Percentiles rank a stretch among this genome's conserved stretches.
These are phyloP conservation scores for Zoysia pacifica DNA, from an alignment of 176 grass and related monocot genomes.

Conservation along the genomic window DNA sequence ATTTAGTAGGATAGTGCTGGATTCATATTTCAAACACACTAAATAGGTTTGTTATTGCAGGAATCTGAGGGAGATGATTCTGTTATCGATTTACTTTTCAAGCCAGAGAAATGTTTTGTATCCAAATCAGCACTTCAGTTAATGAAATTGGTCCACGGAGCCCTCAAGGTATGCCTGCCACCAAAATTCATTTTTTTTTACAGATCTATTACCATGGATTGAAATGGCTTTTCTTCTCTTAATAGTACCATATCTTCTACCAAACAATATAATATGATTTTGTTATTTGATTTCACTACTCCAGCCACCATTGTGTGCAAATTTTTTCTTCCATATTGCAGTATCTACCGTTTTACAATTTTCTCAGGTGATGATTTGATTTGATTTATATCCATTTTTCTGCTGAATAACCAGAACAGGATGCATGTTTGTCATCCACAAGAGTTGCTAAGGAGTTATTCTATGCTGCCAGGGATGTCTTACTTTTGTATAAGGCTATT, in stretches of 20 bases:
- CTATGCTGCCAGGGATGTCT: slow-evolving; percentile 85
- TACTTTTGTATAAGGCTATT: slow-evolving; percentile 89
- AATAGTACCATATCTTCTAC: slow-evolving; percentile 2
- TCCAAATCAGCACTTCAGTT: slow-evolving; percentile 77
- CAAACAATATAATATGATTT: slow-evolving; percentile 8
- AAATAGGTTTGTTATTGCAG: slow-evolving; percentile 43
- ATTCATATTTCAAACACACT: slow-evolving; percentile 33
- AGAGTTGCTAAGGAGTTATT: slow-evolving; percentile 88
- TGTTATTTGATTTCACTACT: not conserved
- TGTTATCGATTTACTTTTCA: slow-evolving; percentile 85
- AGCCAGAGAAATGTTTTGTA: slow-evolving; percentile 67
- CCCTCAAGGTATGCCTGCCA: slow-evolving; percentile 72
- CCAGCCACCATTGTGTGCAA: slow-evolving; percentile 24
- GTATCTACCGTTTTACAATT: not conserved
- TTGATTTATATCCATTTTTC: slow-evolving; percentile 58
- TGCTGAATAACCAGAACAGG: slow-evolving; percentile 82
- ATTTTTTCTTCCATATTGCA: slow-evolving; percentile 4
- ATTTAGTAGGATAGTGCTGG: slow-evolving; percentile 23
- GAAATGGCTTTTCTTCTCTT: not conserved
- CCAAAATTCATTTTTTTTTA: slow-evolving; percentile 29
- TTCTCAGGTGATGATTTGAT: slow-evolving; percentile 16
- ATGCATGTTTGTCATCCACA: slow-evolving; percentile 86
- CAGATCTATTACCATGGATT: not conserved
- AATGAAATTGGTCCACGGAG: slow-evolving; percentile 78
- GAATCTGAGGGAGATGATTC: slow-evolving; percentile 48